These are phyloP conservation scores for Nicotiana noctiflora DNA, from an alignment of 257 asterid species.

Conservation along the genomic window DNA sequence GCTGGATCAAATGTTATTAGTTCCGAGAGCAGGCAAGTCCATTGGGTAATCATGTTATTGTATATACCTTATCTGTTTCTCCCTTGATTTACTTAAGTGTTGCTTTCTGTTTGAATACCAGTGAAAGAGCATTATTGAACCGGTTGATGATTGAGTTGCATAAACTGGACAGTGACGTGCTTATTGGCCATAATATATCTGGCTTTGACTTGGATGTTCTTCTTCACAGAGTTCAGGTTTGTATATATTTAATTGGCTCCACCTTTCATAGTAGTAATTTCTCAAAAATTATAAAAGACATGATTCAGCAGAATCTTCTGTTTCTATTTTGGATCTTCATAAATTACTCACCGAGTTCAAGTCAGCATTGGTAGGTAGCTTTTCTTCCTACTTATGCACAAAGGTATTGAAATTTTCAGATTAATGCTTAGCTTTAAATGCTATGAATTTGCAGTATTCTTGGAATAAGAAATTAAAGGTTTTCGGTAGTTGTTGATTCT, in stretches of 20 bases:
- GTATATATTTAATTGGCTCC: conserved; percentile 10
- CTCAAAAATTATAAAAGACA: background rate
- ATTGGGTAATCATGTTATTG: conserved; percentile 12
- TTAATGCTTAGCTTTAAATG: background rate
- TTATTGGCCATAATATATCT: conserved; percentile 94
- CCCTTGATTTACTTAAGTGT: background rate
- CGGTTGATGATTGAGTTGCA: conserved; percentile 86
- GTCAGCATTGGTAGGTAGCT: background rate
- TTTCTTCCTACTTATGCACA: background rate
- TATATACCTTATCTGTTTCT: conserved; percentile 8
- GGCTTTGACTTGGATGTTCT: conserved; percentile 98
- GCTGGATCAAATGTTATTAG: conserved; percentile 69
- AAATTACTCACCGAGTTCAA: background rate
- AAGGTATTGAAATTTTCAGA: background rate
- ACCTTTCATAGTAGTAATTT: conserved; percentile 8
- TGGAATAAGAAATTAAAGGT: background rate
- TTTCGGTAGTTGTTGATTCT: background rate
- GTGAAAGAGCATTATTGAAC: conserved; percentile 91
- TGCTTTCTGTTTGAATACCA: conserved; percentile 24
- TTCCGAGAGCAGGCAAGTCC: conserved; percentile 67
- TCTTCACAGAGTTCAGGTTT: conserved; percentile 95
- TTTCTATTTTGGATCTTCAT: background rate
- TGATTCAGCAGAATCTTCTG: background rate
- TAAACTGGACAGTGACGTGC: conserved; percentile 85
- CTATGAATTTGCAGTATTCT: background rate